Conservation (phyloP, 1,139 yeast genomes). For the Magnusiomyces suaveolens region DNA sequence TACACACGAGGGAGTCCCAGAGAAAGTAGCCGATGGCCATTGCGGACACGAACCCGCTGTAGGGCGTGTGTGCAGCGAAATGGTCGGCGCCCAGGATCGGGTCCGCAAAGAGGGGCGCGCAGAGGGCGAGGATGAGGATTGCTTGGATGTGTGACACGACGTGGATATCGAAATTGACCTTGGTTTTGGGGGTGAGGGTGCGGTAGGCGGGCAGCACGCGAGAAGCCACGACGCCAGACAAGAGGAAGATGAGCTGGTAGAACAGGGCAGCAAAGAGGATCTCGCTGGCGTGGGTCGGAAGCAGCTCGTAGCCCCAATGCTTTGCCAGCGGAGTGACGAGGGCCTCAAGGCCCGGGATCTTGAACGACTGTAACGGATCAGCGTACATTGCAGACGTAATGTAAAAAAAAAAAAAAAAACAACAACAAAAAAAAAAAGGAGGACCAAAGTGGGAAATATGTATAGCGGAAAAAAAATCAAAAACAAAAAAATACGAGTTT, state of each 20-base stretch:
- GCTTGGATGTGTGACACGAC: constrained; percentile 83
- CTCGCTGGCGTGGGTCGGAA: constrained; percentile 45
- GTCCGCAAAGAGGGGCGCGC: constrained; percentile 55
- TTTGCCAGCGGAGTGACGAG: constrained; percentile 13
- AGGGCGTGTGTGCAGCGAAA: constrained; percentile 62
- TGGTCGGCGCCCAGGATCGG: constrained; percentile 39
- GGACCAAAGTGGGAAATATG: too few species aligned
- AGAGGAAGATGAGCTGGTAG: constrained; percentile 39
- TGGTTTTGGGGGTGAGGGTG: constrained; percentile 38
- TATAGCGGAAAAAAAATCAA: neutral
- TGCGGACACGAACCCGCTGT: constrained; percentile 60
- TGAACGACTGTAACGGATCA: constrained; percentile 9
- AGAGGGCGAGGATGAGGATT: constrained; percentile 43
- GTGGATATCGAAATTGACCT: constrained; percentile 76
- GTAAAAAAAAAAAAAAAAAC: neutral
- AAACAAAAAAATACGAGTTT: neutral
- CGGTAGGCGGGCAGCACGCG: constrained; percentile 34
- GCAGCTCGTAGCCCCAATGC: constrained; percentile 23
- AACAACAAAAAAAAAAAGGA: neutral
- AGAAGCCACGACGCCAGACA: constrained; percentile 41
- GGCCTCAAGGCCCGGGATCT: constrained; percentile 12
- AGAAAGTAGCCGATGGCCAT: constrained; percentile 76
- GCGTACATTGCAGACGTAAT: neutral
- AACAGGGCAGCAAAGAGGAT: constrained; percentile 38
- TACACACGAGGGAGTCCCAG: constrained; percentile 78